These are phyloP conservation scores for Phytopythium helicoides DNA, from an alignment of 352 stramenopile genomes.

Conservation along the genomic window DNA sequence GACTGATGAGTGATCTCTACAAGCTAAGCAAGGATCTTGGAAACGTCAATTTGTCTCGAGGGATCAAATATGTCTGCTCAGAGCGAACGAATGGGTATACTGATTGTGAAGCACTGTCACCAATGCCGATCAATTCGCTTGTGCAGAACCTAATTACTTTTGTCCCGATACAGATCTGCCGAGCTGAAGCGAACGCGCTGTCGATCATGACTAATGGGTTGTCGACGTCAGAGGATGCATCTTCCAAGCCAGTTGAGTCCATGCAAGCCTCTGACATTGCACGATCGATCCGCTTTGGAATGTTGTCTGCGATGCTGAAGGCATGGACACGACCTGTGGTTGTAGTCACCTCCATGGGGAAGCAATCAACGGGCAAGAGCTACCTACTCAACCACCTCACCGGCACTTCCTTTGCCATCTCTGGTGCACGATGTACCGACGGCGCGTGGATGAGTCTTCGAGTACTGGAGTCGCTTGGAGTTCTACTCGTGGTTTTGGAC, in stretches of 20 bases:
- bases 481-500: constrained; percentile 66
- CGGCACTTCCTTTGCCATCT: constrained; percentile 31
- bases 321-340: constrained; percentile 22
- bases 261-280: constrained; percentile 48
- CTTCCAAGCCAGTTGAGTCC: too few relatives aligned
- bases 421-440: constrained; percentile 31
- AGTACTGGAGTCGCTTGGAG: constrained; percentile 11
- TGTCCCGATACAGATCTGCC: constrained; percentile 70
- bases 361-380: constrained; percentile 76
- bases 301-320: constrained; percentile 27
- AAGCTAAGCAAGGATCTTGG: constrained; percentile 40
- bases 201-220: constrained; percentile 41
- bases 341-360: constrained; percentile 36
- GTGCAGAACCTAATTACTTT: constrained; percentile 49
- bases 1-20: constrained; percentile 43
- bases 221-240: too few relatives aligned
- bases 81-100: background rate
- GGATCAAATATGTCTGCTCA: background rate
- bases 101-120: too few relatives aligned
- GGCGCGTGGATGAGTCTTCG: constrained; percentile 36
- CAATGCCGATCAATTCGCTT: constrained; percentile 7
- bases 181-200: constrained; percentile 52
- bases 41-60: background rate
- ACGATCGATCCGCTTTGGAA: constrained; percentile 28
- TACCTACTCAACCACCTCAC: constrained; percentile 76